Evolutionary conservation across 768 basidiomycete species (phyloP).

Genomic region (Rhodosporidiobolus sp.): DNA sequence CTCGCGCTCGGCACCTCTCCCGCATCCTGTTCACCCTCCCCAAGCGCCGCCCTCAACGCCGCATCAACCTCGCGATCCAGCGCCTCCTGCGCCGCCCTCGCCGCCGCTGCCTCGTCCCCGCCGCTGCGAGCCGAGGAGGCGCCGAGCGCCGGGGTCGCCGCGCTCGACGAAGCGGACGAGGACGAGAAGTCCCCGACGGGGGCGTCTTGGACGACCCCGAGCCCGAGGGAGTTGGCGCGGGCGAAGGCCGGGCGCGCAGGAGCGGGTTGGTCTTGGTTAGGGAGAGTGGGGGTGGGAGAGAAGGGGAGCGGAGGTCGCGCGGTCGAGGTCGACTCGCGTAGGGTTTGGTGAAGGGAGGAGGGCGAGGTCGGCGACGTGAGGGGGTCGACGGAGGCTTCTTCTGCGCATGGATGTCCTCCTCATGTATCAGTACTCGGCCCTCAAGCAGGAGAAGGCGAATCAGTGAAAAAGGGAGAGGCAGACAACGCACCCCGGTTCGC

Average conservation of each 20-base stretch:
- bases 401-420: not conserved
- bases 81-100: no score
- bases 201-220: conserved; percentile 11
- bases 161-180: not conserved
- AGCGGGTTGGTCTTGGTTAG: no score
- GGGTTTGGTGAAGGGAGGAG: no score
- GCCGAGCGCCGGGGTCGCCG: not conserved
- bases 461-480: no score
- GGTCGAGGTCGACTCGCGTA: no score
- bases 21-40: no score
- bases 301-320: not conserved
- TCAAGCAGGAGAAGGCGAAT: not conserved
- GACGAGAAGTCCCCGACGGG: not conserved
- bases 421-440: no score
- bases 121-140: not conserved
- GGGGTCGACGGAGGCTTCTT: not conserved
- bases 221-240: not conserved
- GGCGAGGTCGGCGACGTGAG: not conserved
- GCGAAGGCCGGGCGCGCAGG: no score
- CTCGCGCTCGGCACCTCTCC: not conserved
- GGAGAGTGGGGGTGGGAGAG: not conserved
- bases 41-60: no score
- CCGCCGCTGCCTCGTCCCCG: not conserved
- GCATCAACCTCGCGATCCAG: no score
- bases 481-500: conserved; percentile 50